These are phyloP conservation scores for Aureobasidium namibiae DNA, from an alignment of 2,329 filamentous ascomycete genomes.

Conservation along the genomic window DNA sequence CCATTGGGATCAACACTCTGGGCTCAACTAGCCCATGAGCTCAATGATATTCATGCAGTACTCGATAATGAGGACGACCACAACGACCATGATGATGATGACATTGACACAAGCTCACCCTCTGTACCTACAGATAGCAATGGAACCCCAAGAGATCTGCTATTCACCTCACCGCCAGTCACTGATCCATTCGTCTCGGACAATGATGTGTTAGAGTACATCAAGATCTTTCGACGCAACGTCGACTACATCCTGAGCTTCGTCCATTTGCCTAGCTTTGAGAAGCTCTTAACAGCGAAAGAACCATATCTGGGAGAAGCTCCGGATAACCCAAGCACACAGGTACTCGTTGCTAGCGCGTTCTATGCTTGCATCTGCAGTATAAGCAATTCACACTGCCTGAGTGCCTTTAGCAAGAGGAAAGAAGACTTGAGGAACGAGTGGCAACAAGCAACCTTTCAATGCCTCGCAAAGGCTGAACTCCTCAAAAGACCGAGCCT, in stretches of 20 bases:
- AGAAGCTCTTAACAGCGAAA: neutral
- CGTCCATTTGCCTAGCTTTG: neutral
- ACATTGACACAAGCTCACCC: neutral
- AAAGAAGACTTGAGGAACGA: neutral
- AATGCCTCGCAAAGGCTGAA: neutral
- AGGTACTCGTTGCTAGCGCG: neutral
- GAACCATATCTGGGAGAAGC: neutral
- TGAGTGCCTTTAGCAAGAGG: neutral
- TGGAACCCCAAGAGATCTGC: neutral
- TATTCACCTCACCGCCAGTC: neutral
- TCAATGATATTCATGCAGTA: slow-evolving; percentile 5
- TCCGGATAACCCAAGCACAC: neutral
- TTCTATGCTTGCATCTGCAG: slow-evolving; percentile 8
- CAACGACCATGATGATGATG: neutral
- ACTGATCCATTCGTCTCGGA: neutral
- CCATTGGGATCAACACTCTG: slow-evolving; percentile 7
- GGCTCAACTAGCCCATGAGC: slow-evolving; percentile 1
- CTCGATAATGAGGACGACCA: slow-evolving; percentile 7
- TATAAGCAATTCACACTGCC: slow-evolving; percentile 1
- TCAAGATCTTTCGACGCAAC: neutral
- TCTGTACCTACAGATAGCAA: neutral
- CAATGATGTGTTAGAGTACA: neutral
- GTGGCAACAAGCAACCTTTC: neutral
- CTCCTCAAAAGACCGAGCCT: neutral
- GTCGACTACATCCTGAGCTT: slow-evolving; percentile 1